Evolutionary conservation across 352 stramenopile species (phyloP).

Genomic region (Phytophthora fragariaefolia): DNA sequence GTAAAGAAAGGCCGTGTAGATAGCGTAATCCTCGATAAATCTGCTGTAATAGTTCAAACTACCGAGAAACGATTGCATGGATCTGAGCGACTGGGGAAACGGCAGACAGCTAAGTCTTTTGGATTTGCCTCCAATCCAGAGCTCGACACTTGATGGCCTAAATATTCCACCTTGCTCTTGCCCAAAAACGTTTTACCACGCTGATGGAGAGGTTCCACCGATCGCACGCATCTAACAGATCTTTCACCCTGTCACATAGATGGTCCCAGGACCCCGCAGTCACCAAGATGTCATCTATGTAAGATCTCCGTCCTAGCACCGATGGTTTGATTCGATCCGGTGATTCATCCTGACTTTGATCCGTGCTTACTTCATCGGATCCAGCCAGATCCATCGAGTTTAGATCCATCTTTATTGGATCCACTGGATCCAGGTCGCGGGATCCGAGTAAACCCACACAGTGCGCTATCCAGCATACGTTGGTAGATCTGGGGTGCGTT

Average conservation of each 20-base stretch:
- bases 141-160: conserved; percentile 6
- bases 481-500: too few relatives aligned
- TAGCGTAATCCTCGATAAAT: conserved; percentile 22
- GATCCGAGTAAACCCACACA: too few relatives aligned
- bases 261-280: too few relatives aligned
- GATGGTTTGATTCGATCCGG: too few relatives aligned
- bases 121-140: conserved; percentile 18
- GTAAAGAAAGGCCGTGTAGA: conserved; percentile 11
- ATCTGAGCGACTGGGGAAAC: conserved; percentile 13
- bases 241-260: background rate
- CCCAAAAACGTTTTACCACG: conserved; percentile 31
- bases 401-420: too few relatives aligned
- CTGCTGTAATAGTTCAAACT: conserved; percentile 26
- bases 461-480: too few relatives aligned
- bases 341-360: too few relatives aligned
- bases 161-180: conserved; percentile 20
- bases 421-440: too few relatives aligned
- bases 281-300: too few relatives aligned
- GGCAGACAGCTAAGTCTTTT: conserved; percentile 15
- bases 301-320: too few relatives aligned
- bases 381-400: too few relatives aligned
- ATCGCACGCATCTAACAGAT: background rate
- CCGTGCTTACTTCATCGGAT: too few relatives aligned
- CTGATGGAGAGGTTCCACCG: conserved; percentile 27
- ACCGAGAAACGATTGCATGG: conserved; percentile 24